Evolutionary conservation across 2,329 filamentous ascomycete genomes (phyloP).

Genomic region (Alternaria ventricosa): DNA sequence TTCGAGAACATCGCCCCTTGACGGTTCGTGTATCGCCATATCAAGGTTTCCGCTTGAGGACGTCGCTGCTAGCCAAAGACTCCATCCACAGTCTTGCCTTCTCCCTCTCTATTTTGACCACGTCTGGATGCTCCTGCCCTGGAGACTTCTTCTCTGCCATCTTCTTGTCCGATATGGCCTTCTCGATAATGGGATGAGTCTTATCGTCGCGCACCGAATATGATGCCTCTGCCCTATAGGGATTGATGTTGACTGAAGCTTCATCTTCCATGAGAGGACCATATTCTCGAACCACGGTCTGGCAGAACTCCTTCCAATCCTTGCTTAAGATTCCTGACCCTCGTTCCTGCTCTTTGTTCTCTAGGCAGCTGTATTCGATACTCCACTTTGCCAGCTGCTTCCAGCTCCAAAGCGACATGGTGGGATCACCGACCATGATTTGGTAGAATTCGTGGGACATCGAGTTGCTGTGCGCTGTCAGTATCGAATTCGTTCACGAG

Average conservation of each 20-base stretch:
- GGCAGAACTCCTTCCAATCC: conserved; percentile 66
- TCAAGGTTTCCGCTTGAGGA: background rate
- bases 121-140: background rate
- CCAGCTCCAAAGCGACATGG: conserved; percentile 74
- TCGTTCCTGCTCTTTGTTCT: conserved; percentile 45
- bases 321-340: conserved; percentile 57
- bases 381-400: conserved; percentile 64
- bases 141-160: background rate
- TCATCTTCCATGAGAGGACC: conserved; percentile 11
- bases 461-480: conserved; percentile 61
- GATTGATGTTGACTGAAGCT: background rate
- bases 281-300: conserved; percentile 56
- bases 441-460: conserved; percentile 81
- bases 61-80: background rate
- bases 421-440: conserved; percentile 70
- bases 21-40: background rate
- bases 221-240: conserved; percentile 5
- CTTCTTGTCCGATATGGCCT: background rate
- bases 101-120: background rate
- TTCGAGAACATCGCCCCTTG: background rate
- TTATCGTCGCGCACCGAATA: conserved; percentile 1
- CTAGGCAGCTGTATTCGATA: conserved; percentile 53
- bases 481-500: background rate
- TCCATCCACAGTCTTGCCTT: background rate
- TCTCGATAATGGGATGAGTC: background rate